phyloP scores from a whole-genome alignment of 352 stramenopile species.

The Globisporangium apiculatum region DNA sequence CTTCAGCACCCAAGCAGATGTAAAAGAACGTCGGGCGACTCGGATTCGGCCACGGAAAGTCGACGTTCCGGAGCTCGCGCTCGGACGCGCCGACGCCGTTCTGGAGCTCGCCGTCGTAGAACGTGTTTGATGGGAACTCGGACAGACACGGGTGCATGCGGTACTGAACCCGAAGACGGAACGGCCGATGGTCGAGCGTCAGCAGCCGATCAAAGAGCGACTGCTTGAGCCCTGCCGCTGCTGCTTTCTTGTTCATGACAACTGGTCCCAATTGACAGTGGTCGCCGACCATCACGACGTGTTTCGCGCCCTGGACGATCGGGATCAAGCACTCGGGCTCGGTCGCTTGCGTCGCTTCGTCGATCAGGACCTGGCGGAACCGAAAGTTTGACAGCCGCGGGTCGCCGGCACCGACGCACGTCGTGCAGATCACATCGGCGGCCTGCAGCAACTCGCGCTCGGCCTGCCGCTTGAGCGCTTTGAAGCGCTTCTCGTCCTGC shows the following conservation, averaged over 20 bases:
- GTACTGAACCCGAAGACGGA: slow-evolving; percentile 98
- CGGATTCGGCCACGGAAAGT: slow-evolving; percentile 97
- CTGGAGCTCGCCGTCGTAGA: slow-evolving; percentile 99
- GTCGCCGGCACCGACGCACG: slow-evolving; percentile 97
- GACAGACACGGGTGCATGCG: slow-evolving; percentile 98
- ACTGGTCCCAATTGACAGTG: slow-evolving; percentile 97
- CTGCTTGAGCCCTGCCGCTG: slow-evolving; percentile 95
- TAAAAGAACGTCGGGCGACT: slow-evolving; percentile 99
- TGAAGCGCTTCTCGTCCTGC: slow-evolving; percentile 96
- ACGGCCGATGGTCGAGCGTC: slow-evolving; percentile 92
- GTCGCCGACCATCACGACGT: slow-evolving; percentile 99
- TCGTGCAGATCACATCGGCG: slow-evolving; percentile 99
- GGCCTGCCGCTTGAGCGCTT: slow-evolving; percentile 86
- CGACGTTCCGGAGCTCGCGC: slow-evolving; percentile 75
- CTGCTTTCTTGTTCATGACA: slow-evolving; percentile 98
- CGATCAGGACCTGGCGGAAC: slow-evolving; percentile 98
- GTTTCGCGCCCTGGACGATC: slow-evolving; percentile 97
- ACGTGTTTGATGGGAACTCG: slow-evolving; percentile 99
- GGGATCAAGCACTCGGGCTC: slow-evolving; percentile 99
- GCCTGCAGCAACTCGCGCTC: slow-evolving; percentile 97
- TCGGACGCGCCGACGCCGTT: slow-evolving; percentile 97
- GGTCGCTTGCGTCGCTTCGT: slow-evolving; percentile 99
- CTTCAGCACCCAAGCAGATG: slow-evolving; percentile 93
- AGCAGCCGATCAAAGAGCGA: slow-evolving; percentile 98
- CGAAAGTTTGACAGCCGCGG: slow-evolving; percentile 96